Conservation (phyloP, 1,284 basidiomycete species). For the Exobasidium cylindrosporum region DNA sequence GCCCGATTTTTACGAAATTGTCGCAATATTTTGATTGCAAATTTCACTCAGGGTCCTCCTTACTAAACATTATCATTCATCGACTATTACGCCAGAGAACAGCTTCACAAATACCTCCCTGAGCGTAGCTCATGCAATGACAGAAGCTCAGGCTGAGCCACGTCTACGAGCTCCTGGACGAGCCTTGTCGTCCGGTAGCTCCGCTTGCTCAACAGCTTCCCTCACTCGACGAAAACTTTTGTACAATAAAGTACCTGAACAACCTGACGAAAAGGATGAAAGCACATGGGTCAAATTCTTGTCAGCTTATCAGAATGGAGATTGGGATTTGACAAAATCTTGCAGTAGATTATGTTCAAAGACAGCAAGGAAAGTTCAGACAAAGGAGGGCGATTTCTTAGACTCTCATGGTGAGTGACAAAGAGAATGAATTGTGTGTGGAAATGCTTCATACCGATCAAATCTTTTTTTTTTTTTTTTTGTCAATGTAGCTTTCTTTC, state of each 20-base stretch:
- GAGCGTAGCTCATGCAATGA: neutral
- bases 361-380: neutral
- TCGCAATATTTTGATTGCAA: too few species aligned
- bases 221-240: neutral
- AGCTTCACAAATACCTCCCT: too few species aligned
- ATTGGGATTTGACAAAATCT: neutral
- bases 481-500: conserved; percentile 3
- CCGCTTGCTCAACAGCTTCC: neutral
- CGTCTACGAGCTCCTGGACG: neutral
- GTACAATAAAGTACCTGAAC: neutral
- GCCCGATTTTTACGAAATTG: too few species aligned
- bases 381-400: neutral
- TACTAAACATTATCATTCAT: too few species aligned
- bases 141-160: neutral
- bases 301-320: conserved; percentile 10
- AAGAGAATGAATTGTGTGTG: too few species aligned
- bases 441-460: neutral
- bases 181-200: neutral
- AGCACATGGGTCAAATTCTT: conserved; percentile 12
- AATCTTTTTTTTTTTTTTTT: neutral
- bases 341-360: neutral
- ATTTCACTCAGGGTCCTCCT: too few species aligned
- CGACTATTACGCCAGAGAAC: too few species aligned
- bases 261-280: conserved; percentile 4
- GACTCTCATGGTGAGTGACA: neutral